These are phyloP conservation scores for Pythium pyrilobum DNA, from an alignment of 352 stramenopile species.

Conservation along the genomic window DNA sequence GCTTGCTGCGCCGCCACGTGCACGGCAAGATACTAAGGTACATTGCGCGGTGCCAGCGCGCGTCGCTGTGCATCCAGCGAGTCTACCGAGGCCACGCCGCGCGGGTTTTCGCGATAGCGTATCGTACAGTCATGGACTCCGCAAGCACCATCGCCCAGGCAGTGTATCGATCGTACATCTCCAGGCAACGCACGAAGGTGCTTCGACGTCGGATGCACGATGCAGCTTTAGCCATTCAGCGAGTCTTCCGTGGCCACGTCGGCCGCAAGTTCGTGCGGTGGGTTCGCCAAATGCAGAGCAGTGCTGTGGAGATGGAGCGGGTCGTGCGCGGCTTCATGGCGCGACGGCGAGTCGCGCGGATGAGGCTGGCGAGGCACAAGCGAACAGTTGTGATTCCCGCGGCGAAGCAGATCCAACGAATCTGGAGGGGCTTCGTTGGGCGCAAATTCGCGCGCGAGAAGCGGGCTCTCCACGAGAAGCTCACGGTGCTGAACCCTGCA, in stretches of 20 bases:
- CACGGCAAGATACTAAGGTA: slow-evolving; percentile 43
- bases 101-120: slow-evolving; percentile 42
- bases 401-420: slow-evolving; percentile 36
- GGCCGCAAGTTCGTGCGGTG: slow-evolving; percentile 36
- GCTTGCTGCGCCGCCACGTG: slow-evolving; percentile 32
- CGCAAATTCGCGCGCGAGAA: slow-evolving; percentile 28
- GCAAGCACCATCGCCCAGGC: slow-evolving; percentile 62
- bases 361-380: slow-evolving; percentile 40
- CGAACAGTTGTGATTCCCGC: slow-evolving; percentile 40
- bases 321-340: slow-evolving; percentile 57
- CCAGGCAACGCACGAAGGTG: slow-evolving; percentile 29
- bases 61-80: slow-evolving; percentile 49
- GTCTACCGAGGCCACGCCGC: slow-evolving; percentile 47
- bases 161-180: slow-evolving; percentile 51
- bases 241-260: slow-evolving; percentile 49
- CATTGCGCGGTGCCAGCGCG: slow-evolving; percentile 35
- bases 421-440: slow-evolving; percentile 45
- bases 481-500: slow-evolving; percentile 42
- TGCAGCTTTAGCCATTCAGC: slow-evolving; percentile 34
- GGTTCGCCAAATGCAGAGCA: slow-evolving; percentile 35
- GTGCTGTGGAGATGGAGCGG: slow-evolving; percentile 43
- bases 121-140: slow-evolving; percentile 44
- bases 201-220: slow-evolving; percentile 22
- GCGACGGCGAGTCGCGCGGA: slow-evolving; percentile 30
- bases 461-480: slow-evolving; percentile 19